phyloP scores from a whole-genome alignment of 2,329 filamentous ascomycete species.

The Cladophialophora immunda region DNA sequence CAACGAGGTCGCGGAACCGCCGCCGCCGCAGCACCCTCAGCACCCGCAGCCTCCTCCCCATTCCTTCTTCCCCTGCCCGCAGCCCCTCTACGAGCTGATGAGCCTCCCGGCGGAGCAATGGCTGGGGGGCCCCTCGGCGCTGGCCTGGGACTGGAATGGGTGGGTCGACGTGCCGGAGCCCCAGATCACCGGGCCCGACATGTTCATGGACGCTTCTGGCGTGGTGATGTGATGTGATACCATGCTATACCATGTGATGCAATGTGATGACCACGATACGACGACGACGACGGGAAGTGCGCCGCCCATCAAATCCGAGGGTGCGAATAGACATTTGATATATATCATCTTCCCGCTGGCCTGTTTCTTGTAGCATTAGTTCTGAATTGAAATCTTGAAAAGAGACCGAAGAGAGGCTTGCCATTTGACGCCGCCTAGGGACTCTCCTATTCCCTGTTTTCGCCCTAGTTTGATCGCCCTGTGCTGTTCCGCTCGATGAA shows the following conservation, averaged over 20 bases:
- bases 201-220: constrained; percentile 3
- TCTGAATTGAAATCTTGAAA: too few relatives aligned
- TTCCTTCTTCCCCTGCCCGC: constrained; percentile 18
- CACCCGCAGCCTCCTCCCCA: neutral
- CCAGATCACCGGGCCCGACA: neutral
- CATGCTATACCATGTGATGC: neutral
- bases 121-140: constrained; percentile 16
- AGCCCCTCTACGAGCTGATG: constrained; percentile 21
- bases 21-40: neutral
- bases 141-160: constrained; percentile 26
- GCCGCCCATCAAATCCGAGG: too few relatives aligned
- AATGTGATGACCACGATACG: too few relatives aligned
- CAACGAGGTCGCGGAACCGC: constrained; percentile 1
- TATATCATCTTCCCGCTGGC: too few relatives aligned
- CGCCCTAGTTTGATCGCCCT: too few relatives aligned
- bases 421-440: too few relatives aligned
- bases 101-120: constrained; percentile 25
- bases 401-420: too few relatives aligned
- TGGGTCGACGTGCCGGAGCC: constrained; percentile 10
- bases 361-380: too few relatives aligned
- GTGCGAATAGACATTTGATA: too few relatives aligned
- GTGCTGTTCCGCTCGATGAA: too few relatives aligned
- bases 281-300: too few relatives aligned
- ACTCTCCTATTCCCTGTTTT: too few relatives aligned
- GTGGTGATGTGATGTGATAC: constrained; percentile 12